phyloP scores from a whole-genome alignment of 306 rosid genomes.

The Malus orientalis region DNA sequence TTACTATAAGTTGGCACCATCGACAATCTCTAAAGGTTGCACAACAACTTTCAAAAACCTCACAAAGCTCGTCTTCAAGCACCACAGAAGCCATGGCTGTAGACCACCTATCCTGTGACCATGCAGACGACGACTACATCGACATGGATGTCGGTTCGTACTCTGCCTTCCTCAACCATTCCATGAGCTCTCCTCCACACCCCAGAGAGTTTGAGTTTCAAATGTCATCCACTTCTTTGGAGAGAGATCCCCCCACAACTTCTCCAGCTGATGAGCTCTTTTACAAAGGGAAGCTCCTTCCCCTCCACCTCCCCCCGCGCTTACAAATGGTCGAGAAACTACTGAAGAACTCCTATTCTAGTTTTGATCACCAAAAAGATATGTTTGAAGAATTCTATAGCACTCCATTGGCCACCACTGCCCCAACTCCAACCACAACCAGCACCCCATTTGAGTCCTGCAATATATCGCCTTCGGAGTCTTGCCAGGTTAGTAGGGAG shows the following conservation, averaged over 20 bases:
- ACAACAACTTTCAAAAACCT: constrained; percentile 29
- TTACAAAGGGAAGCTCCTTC: constrained; percentile 96
- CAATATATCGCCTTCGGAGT: constrained; percentile 71
- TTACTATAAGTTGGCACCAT: constrained; percentile 20
- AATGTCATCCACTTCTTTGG: constrained; percentile 61
- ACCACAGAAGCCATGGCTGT: constrained; percentile 42
- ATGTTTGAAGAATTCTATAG: constrained; percentile 56
- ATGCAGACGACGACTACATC: constrained; percentile 79
- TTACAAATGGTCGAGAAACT: constrained; percentile 83
- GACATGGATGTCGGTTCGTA: constrained; percentile 82
- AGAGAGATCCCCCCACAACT: constrained; percentile 49
- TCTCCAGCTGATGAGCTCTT: constrained; percentile 99
- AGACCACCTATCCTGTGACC: constrained; percentile 37
- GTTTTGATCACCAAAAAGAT: constrained; percentile 18
- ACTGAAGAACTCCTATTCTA: constrained; percentile 41
- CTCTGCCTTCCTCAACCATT: constrained; percentile 41
- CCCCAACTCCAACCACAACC: constrained; percentile 51
- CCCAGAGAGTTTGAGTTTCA: constrained; percentile 93
- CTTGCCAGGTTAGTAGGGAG: constrained; percentile 71
- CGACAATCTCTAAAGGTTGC: constrained; percentile 36
- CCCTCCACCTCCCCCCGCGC: constrained; percentile 93
- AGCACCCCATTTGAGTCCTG: constrained; percentile 89
- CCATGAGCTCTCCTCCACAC: constrained; percentile 37
- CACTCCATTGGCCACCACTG: constrained; percentile 67
- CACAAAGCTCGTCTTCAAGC: constrained; percentile 25